A percentile compares a stretch with the other conserved stretches of the same genome.
Conservation (phyloP, 192 early-diverging fungal genomes). For the Mortierella claussenii region DNA sequence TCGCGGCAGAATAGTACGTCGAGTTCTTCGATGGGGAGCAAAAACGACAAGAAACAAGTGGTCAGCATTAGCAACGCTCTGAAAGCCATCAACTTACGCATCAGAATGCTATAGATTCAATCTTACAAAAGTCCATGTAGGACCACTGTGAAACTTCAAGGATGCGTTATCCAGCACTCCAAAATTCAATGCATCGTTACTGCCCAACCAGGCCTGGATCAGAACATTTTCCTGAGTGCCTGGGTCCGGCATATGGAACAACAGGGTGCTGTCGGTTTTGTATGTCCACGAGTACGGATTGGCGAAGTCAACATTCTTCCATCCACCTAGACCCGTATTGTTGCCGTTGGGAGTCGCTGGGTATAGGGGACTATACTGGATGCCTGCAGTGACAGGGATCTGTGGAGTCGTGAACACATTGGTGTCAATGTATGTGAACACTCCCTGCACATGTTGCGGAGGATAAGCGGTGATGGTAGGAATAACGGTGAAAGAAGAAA, state of each 20-base stretch:
- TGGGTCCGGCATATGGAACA: neutral
- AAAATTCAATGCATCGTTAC: neutral
- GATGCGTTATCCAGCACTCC: neutral
- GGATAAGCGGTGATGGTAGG: too few species aligned
- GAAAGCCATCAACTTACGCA: neutral
- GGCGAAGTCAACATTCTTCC: slow-evolving; percentile 1
- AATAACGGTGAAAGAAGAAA: too few species aligned
- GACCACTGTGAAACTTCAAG: neutral
- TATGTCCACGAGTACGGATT: neutral
- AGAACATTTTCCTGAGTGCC: neutral
- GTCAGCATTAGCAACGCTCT: neutral
- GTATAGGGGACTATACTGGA: slow-evolving; percentile 1
- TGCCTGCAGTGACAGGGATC: neutral
- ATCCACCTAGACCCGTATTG: slow-evolving; percentile 4
- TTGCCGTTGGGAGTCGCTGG: neutral
- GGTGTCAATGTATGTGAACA: neutral
- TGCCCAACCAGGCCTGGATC: neutral
- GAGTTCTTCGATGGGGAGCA: neutral
- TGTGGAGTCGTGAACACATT: neutral
- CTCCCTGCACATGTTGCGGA: neutral
- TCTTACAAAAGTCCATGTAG: slow-evolving; percentile 4
- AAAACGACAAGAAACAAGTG: neutral
- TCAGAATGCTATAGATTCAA: neutral
- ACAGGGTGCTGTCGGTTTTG: neutral
- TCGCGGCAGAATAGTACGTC: neutral